Conservation (phyloP, 176 grass and related monocot species). For the Hordeum marinum region DNA sequence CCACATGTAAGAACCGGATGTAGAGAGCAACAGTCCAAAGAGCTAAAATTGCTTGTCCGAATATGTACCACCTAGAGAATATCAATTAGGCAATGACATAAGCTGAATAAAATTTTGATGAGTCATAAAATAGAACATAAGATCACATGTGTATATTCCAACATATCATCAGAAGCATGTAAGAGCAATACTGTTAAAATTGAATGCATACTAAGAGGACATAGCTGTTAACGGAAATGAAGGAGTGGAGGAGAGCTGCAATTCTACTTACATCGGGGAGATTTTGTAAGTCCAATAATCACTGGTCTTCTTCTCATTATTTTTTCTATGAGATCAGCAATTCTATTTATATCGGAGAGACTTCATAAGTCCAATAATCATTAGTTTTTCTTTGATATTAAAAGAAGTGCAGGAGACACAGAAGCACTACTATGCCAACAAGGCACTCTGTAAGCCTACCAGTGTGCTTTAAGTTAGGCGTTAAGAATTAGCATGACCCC, state of each 20-base stretch:
- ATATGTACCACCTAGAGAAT: slow-evolving; percentile 74
- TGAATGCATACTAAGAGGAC: neutral
- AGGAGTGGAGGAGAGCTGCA: neutral
- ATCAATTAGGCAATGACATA: neutral
- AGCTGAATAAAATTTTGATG: neutral
- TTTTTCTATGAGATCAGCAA: neutral
- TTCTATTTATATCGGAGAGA: neutral
- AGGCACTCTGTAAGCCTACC: no score
- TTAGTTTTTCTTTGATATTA: neutral
- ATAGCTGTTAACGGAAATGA: neutral
- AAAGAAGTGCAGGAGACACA: neutral
- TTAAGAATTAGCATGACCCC: neutral
- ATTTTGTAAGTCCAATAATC: neutral
- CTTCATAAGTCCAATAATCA: neutral
- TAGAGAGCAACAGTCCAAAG: slow-evolving; percentile 70
- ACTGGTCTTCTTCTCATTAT: neutral
- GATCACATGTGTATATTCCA: neutral
- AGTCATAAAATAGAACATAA: slow-evolving; percentile 4
- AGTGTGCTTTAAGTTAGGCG: no score
- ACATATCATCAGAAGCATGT: neutral
- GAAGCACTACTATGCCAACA: neutral
- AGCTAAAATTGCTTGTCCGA: slow-evolving; percentile 54
- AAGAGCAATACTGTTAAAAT: neutral
- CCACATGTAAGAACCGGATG: slow-evolving; percentile 44
- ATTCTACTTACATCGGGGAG: neutral